These are phyloP conservation scores for Stellera chamaejasme DNA, from an alignment of 345 rosid species.

Conservation along the genomic window DNA sequence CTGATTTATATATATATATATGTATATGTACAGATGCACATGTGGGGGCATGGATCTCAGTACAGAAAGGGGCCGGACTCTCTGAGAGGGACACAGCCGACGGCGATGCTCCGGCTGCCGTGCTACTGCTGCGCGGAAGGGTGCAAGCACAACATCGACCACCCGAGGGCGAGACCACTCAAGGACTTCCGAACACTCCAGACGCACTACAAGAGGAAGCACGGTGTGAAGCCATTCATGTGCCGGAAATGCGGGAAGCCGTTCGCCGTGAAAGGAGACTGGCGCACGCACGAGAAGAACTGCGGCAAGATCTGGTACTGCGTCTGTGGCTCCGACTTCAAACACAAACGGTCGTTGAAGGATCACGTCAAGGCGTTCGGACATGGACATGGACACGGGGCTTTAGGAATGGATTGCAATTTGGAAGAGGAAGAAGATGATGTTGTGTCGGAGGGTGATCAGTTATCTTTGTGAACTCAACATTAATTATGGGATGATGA, in stretches of 20 bases:
- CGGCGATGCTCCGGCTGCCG: constrained; percentile 68
- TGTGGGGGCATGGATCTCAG: constrained; percentile 96
- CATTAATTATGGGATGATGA: no score
- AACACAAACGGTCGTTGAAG: constrained; percentile 73
- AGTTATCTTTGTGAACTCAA: constrained; percentile 5
- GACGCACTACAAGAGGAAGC: constrained; percentile 82
- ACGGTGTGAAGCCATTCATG: constrained; percentile 59
- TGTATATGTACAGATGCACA: constrained; percentile 54
- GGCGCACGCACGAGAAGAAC: constrained; percentile 89
- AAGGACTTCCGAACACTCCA: constrained; percentile 84
- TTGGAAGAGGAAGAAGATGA: constrained; percentile 46
- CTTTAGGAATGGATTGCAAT: constrained; percentile 29
- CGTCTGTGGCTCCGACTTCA: constrained; percentile 70
- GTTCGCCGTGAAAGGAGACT: constrained; percentile 75
- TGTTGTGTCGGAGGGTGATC: constrained; percentile 36
- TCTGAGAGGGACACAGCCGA: constrained; percentile 63
- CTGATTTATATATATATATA: no score
- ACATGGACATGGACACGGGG: constrained; percentile 64
- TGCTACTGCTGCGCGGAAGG: constrained; percentile 67
- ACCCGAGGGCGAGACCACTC: constrained; percentile 68
- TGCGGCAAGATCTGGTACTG: constrained; percentile 83
- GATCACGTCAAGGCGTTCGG: constrained; percentile 81
- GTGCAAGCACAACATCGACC: constrained; percentile 70
- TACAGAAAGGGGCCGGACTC: constrained; percentile 85
- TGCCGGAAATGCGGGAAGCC: constrained; percentile 69